Evolutionary conservation across 2,329 filamentous ascomycete genomes (phyloP), one percentile per base, ranked within the genome.

Genomic region (Blumeriella jaapii): DNA sequence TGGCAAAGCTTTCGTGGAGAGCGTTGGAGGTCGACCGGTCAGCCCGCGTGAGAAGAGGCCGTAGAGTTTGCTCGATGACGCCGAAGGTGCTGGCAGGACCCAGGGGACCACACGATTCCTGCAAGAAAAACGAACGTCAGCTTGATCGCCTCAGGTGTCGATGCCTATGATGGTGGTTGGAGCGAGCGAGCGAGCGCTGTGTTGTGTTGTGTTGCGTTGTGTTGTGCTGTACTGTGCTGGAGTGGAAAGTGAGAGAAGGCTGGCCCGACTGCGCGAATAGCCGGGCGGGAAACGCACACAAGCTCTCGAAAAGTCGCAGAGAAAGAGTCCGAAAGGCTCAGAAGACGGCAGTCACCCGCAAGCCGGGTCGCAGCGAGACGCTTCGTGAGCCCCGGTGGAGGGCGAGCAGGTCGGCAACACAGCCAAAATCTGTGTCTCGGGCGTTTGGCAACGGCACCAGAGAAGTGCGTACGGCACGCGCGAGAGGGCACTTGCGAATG

Each of bases 61-160:
- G 33, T 32, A 36, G 34, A 26, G 33, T 45, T 43, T 46, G 44
- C 42, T 49, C 37, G 45, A 53, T 52, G 48, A 49, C 48, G 44
- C 44, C 39, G 31, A 41, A 23, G 25, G 15, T 45, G 47, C 44
- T 50, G 47, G 44, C 43, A 40, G 34, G 35, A 29, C 48, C 36
- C 40, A 34, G 36, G 25, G 45, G 40, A 38, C 20, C 38, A 29
- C 36, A 36, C 30, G 41, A 45, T 28, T 28, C 30, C 45, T 47
- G 28, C 16, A 34, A 34, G 16, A 13, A 40, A 36, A 33, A 23
- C 30, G 25, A 46, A 39, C 34, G 27, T 49, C 42, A 49, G 45
- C 39, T 42, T 42, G 18, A 38, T 31, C 12, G 24, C 24, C 27
- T 32, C 33, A 39, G 23, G n/a, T n/a, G n/a, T n/a, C n/a, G n/a